These are phyloP conservation scores for Fusarium sp. DNA, from an alignment of 2,329 filamentous ascomycete genomes.

Conservation along the genomic window DNA sequence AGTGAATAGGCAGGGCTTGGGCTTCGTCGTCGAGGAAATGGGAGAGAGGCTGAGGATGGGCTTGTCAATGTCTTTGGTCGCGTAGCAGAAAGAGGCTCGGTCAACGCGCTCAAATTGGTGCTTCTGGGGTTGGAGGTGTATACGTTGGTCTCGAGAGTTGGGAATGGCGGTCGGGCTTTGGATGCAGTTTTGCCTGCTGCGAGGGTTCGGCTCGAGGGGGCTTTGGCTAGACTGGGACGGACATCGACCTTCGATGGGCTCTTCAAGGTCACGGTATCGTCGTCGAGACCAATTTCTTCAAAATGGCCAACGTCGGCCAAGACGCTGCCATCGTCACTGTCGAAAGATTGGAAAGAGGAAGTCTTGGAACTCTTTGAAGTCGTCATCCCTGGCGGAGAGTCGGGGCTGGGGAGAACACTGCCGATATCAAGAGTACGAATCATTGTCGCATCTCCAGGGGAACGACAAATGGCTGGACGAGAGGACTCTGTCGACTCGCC, in stretches of 20 bases:
- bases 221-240: slow-evolving; percentile 48
- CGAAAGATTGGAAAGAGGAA: slow-evolving; percentile 85
- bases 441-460: slow-evolving; percentile 51
- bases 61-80: slow-evolving; percentile 44
- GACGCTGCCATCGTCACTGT: slow-evolving; percentile 77
- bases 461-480: slow-evolving; percentile 23
- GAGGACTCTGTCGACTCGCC: slow-evolving; percentile 30
- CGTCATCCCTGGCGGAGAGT: slow-evolving; percentile 72
- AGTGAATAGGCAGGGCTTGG: slow-evolving; percentile 63
- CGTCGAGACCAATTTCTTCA: slow-evolving; percentile 90
- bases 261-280: slow-evolving; percentile 65
- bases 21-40: slow-evolving; percentile 58
- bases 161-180: slow-evolving; percentile 57
- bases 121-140: slow-evolving; percentile 63
- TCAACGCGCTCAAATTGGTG: slow-evolving; percentile 57
- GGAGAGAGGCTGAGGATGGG: slow-evolving; percentile 53
- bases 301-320: slow-evolving; percentile 84
- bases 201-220: slow-evolving; percentile 46
- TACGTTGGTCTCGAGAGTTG: slow-evolving; percentile 60
- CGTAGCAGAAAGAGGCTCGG: slow-evolving; percentile 50
- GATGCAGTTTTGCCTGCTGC: slow-evolving; percentile 48
- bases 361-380: slow-evolving; percentile 90
- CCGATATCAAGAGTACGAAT: slow-evolving; percentile 49
- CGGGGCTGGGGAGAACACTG: slow-evolving; percentile 50
- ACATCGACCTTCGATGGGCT: slow-evolving; percentile 59